Base-by-base conservation (phyloP, 202 grass and related monocot species). In the Cymbopogon flexuosus region DNA sequence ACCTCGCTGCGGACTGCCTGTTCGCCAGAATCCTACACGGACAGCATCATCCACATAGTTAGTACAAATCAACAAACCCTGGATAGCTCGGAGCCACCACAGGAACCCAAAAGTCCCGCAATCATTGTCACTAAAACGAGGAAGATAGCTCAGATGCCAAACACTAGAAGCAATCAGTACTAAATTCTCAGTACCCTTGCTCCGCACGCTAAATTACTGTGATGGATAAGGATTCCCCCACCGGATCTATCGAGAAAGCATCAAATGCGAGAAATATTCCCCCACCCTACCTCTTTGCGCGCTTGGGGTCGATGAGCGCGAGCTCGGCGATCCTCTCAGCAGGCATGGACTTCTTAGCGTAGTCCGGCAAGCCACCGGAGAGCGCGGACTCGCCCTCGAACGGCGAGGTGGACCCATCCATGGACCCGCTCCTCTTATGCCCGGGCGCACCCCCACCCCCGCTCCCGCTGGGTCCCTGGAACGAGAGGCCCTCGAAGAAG, bases 271-370 rank as follows among this genome's bases (percentile, higher is more conserved):
- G 49, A 19, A 61, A 61, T 61, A 29, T 27, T 8, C 40, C 9
- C 9, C 76, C 37, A 40, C 37, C 8, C 37, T 33, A 92, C 96
- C 96, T 99, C 77, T 99, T 99, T 2, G 96, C 92, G 69, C 92
- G 88, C 80, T 93, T 99, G 77, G 96, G 96, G 79, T 99, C 96
- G 73, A 99, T 52, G 40, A 99, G 84, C 19, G 96, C 82, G 61
- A 99, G 79, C 87, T 99, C 90, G 68, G 92, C 90, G 72, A 99
- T 82, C 88, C 88, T 87, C 35, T 93, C 92, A 0, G 85, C 83
- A 1, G 96, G 75, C 87, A 99, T 90, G 60, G 90, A 90, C 77
- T 96, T 96, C 90, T 96, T 99, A 13, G 90, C 92, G 75, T 96
- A 93, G 85, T 99, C 96, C 35, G 88, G 89, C 39, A 86, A 34